These are phyloP conservation scores for Knoxdaviesia capensis DNA, from an alignment of 2,329 filamentous ascomycete genomes.

Conservation along the genomic window DNA sequence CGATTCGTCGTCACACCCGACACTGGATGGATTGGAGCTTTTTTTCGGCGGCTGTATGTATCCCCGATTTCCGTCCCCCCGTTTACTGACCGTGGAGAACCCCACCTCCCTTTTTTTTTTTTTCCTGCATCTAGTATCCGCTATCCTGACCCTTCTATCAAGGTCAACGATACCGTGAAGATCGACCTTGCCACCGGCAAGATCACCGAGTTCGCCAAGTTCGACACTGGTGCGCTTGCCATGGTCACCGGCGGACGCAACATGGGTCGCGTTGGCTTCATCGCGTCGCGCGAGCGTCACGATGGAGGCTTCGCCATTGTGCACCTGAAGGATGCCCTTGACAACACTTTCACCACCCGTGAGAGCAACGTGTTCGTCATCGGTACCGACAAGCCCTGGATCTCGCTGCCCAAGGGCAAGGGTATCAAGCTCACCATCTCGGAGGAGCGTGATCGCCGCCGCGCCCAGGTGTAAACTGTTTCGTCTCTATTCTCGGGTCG, in stretches of 20 bases:
- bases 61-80: constrained; percentile 8
- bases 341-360: constrained; percentile 99
- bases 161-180: constrained; percentile 99
- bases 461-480: constrained; percentile 28
- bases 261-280: constrained; percentile 99
- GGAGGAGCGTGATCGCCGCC: constrained; percentile 96
- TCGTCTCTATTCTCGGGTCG: too few relatives aligned
- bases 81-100: constrained; percentile 16
- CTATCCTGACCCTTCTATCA: constrained; percentile 95
- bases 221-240: constrained; percentile 93
- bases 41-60: constrained; percentile 34
- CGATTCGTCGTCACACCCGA: constrained; percentile 20
- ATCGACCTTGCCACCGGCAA: constrained; percentile 93
- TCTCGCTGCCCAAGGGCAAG: constrained; percentile 99
- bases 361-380: constrained; percentile 99
- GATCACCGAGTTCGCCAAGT: constrained; percentile 95
- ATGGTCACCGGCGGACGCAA: constrained; percentile 99
- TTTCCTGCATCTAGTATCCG: constrained; percentile 52
- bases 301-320: constrained; percentile 99
- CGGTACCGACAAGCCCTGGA: constrained; percentile 95
- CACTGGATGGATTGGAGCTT: constrained; percentile 13
- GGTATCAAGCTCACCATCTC: constrained; percentile 99
- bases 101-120: not conserved
- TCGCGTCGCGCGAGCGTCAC: constrained; percentile 99
- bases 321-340: constrained; percentile 99